Percentiles rank a stretch among this genome's conserved stretches.
Evolutionary conservation across 192 early-diverging fungal species (phyloP).

Genomic region (Dispira simplex): DNA sequence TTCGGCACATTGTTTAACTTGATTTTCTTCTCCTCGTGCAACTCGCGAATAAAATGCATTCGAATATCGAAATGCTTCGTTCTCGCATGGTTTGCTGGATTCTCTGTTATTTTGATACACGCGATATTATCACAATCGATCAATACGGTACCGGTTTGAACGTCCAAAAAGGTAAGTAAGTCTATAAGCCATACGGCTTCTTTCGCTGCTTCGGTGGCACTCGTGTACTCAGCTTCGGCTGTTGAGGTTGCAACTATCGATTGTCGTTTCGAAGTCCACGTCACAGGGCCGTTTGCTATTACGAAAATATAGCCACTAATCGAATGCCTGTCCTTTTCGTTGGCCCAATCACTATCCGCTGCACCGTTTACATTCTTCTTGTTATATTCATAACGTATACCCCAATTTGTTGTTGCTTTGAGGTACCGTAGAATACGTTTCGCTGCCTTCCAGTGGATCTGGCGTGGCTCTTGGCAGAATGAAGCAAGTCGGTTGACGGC

Average conservation of each 20-base stretch:
- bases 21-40: neutral
- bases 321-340: neutral
- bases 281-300: neutral
- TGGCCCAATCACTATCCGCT: neutral
- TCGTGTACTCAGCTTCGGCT: neutral
- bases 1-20: no score
- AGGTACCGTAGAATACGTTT: neutral
- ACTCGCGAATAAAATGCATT: neutral
- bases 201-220: neutral
- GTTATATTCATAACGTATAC: neutral
- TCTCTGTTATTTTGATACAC: neutral
- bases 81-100: neutral
- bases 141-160: neutral
- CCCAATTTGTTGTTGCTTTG: neutral
- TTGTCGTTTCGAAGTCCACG: neutral
- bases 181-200: neutral
- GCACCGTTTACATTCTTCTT: neutral
- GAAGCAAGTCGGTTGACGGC: neutral
- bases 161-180: neutral
- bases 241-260: neutral
- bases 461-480: neutral
- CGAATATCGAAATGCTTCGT: neutral
- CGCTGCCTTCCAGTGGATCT: neutral
- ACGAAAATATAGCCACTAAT: neutral
- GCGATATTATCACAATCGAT: neutral